Percentiles rank a stretch among this genome's conserved stretches.
Evolutionary conservation across 1,284 basidiomycete species (phyloP).

Genomic region (Tylopilus orsonianus): DNA sequence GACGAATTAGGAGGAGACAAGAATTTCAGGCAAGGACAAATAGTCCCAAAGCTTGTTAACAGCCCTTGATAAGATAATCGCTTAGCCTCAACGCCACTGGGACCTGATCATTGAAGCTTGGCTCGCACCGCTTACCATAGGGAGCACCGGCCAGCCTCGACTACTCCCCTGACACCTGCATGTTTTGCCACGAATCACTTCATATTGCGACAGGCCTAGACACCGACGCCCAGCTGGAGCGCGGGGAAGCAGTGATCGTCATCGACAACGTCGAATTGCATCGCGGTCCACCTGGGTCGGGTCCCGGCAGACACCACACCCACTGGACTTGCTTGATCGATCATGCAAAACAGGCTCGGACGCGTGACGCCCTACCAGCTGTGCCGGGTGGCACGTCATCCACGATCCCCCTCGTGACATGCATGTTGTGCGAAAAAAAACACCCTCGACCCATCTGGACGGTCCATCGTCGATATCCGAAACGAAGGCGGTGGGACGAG

Average conservation of each 20-base stretch:
- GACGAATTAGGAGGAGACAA: no score
- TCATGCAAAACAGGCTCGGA: conserved; percentile 9
- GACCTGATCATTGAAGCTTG: neutral
- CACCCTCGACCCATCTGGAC: conserved; percentile 15
- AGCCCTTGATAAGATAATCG: no score
- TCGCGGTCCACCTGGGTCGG: conserved; percentile 25
- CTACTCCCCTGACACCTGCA: conserved; percentile 28
- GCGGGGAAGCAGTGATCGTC: conserved; percentile 9
- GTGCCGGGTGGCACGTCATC: neutral
- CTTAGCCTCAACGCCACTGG: no score
- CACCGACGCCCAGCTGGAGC: conserved; percentile 8
- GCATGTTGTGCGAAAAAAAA: conserved; percentile 21
- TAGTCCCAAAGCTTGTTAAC: no score
- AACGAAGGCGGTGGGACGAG: conserved; percentile 27
- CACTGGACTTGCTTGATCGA: conserved; percentile 31
- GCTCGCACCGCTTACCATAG: conserved; percentile 7
- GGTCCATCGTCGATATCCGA: conserved; percentile 25
- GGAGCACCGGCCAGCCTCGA: conserved; percentile 1
- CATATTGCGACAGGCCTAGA: conserved; percentile 7
- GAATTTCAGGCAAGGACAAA: no score
- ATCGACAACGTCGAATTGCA: conserved; percentile 28
- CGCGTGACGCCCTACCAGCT: neutral
- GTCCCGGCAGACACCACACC: conserved; percentile 25
- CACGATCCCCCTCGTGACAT: conserved; percentile 3
- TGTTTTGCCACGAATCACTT: conserved; percentile 23